A percentile compares a stretch with the other conserved stretches of the same genome.
phyloP scores from a whole-genome alignment of 257 asterid genomes.

The Cynanchum wilfordii region DNA sequence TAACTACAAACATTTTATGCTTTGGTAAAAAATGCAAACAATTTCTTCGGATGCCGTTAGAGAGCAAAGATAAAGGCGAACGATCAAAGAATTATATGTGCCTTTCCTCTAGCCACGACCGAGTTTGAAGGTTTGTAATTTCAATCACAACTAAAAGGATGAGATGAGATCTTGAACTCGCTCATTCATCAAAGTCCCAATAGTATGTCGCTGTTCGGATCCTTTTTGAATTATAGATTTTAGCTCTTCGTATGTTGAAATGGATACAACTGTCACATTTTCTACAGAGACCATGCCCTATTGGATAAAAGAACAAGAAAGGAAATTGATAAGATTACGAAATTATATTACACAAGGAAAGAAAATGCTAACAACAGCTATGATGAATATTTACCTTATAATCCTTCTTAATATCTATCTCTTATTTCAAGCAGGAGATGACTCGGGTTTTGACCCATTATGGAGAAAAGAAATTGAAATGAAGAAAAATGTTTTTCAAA shows the following conservation, averaged over 20 bases:
- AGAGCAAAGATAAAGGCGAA: background rate
- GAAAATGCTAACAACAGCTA: constrained; percentile 15
- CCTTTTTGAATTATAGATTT: constrained; percentile 62
- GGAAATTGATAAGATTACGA: background rate
- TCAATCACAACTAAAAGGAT: constrained; percentile 81
- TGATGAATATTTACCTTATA: constrained; percentile 52
- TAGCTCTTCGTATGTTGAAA: constrained; percentile 72
- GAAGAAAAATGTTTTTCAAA: too few relatives aligned
- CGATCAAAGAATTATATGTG: constrained; percentile 20
- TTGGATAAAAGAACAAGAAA: background rate
- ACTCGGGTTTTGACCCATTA: too few relatives aligned
- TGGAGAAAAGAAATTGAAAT: too few relatives aligned
- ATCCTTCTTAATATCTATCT: constrained; percentile 93
- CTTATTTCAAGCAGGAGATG: too few relatives aligned
- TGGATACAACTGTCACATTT: constrained; percentile 58
- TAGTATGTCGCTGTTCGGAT: constrained; percentile 87
- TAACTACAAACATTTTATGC: background rate
- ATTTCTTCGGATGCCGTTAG: background rate
- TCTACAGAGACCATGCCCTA: constrained; percentile 97
- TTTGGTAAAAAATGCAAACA: background rate
- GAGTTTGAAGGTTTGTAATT: constrained; percentile 92
- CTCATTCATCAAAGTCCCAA: constrained; percentile 86
- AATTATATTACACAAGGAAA: background rate
- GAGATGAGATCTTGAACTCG: constrained; percentile 95
- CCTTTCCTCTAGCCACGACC: constrained; percentile 94